Conservation (phyloP, 441 rosid genomes). For the Rhodomyrtus psidioides region DNA sequence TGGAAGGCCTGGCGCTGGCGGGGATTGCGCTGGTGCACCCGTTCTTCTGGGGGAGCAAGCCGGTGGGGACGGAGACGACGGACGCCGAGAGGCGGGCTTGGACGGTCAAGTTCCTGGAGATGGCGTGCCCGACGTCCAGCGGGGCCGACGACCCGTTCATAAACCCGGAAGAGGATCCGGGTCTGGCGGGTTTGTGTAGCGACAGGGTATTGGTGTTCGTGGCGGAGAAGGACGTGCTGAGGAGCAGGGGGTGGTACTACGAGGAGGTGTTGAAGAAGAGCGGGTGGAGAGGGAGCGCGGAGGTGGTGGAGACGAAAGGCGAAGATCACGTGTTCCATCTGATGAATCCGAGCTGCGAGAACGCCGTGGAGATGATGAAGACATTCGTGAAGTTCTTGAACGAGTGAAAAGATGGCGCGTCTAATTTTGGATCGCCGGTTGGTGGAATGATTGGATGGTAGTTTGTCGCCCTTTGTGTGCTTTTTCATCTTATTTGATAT, state of each 20-base stretch:
- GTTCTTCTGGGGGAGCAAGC: constrained; percentile 42
- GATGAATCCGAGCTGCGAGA: not conserved
- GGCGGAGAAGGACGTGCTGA: constrained; percentile 18
- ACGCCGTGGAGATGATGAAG: not conserved
- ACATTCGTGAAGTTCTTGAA: not conserved
- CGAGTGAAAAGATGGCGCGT: not conserved
- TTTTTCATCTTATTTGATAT: not conserved
- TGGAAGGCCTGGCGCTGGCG: constrained; percentile 6
- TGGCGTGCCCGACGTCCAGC: constrained; percentile 1
- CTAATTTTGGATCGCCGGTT: not conserved
- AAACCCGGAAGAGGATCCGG: not conserved
- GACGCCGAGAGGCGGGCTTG: constrained; percentile 2
- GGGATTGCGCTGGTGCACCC: constrained; percentile 33
- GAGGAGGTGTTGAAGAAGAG: not conserved
- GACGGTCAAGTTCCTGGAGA: constrained; percentile 16
- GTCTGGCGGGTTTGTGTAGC: not conserved
- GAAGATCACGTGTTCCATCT: constrained; percentile 10
- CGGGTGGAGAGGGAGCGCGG: not conserved
- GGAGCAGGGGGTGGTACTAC: constrained; percentile 12
- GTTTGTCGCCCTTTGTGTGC: not conserved
- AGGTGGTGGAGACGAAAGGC: constrained; percentile 5
- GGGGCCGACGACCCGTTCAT: constrained; percentile 37
- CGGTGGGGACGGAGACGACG: constrained; percentile 30
- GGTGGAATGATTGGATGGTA: not conserved
- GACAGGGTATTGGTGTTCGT: constrained; percentile 3